A percentile compares a stretch with the other conserved stretches of the same genome.
Evolutionary conservation across 192 early-diverging fungal species (phyloP).

Genomic region (Coemansia interrupta): DNA sequence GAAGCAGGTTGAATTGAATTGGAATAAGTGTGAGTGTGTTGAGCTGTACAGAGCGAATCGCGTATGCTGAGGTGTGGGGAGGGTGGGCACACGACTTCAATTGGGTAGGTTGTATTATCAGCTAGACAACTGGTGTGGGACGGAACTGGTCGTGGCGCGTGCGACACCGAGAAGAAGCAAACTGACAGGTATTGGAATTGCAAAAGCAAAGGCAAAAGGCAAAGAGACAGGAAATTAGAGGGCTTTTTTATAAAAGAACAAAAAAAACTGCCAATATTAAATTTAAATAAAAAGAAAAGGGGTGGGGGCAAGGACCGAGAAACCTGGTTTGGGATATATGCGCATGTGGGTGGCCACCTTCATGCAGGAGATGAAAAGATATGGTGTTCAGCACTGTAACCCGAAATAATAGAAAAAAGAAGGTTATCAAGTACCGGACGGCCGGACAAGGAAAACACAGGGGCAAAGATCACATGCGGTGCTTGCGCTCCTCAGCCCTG

Average conservation of each 20-base stretch:
- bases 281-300: background rate
- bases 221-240: background rate
- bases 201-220: conserved; percentile 1
- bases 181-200: background rate
- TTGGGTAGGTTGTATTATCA: too few relatives aligned
- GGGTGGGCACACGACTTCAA: too few relatives aligned
- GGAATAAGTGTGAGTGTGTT: too few relatives aligned
- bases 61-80: too few relatives aligned
- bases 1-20: too few relatives aligned
- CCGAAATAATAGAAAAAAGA: background rate
- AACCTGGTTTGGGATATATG: too few relatives aligned
- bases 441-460: too few relatives aligned
- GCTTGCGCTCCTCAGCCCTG: conserved; percentile 41
- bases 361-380: too few relatives aligned
- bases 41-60: too few relatives aligned
- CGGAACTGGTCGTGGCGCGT: background rate
- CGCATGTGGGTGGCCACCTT: too few relatives aligned
- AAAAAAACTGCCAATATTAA: background rate
- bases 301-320: too few relatives aligned
- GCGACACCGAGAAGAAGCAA: background rate
- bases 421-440: background rate
- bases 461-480: conserved; percentile 32
- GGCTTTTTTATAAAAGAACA: background rate
- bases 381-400: background rate
- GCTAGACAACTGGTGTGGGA: background rate